Evolutionary conservation across 495 filamentous ascomycete species (phyloP), one percentile per base, ranked within the genome.

Genomic region (Daldinia vernicosa): DNA sequence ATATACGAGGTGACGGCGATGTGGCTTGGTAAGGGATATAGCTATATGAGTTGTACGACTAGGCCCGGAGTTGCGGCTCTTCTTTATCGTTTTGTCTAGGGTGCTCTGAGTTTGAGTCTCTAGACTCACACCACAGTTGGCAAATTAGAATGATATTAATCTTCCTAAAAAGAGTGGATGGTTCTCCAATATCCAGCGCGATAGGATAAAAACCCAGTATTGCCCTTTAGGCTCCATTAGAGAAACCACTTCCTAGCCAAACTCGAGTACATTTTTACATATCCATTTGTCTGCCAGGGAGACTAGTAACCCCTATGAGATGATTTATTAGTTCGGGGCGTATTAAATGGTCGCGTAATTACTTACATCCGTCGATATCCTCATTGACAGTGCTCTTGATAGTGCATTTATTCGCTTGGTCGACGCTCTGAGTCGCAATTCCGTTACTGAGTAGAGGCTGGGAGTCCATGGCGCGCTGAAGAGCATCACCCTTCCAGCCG

Each of bases 401-500:
- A 15, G 70, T 72, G 76, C 81, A 83, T 50, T 77, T 71, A 74
- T 77, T 81, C 11, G 78, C 77, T 50, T 74, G 40, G 24, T 68
- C 76, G 1, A 76, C 68, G 54, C 66, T 69, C 73, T 83, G 81
- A 54, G 60, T 72, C 19, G 75, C 73, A 56, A 83, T 68, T 55
- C 75, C 63, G 75, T 71, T 72, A 72, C 33, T 70, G 63, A 74
- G 75, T 62, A 81, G 55, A 50, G 73, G 26, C 59, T 76, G 69
- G 57, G 75, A 70, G 67, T 76, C 76, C 80, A 81, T 71, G 27
- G 69, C 69, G 65, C 78, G 79, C 72, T 83, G 78, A 70, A 83
- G 77, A 27, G 80, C 79, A 32, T 78, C 75, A 47, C 76, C 80
- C 71, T 76, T 76, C 79, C 80, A 82, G 62, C 80, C 80, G 72